A percentile compares a stretch with the other conserved stretches of the same genome.
These are phyloP conservation scores for Colletotrichum endophyticum DNA, from an alignment of 2,329 filamentous ascomycete species.

Conservation along the genomic window DNA sequence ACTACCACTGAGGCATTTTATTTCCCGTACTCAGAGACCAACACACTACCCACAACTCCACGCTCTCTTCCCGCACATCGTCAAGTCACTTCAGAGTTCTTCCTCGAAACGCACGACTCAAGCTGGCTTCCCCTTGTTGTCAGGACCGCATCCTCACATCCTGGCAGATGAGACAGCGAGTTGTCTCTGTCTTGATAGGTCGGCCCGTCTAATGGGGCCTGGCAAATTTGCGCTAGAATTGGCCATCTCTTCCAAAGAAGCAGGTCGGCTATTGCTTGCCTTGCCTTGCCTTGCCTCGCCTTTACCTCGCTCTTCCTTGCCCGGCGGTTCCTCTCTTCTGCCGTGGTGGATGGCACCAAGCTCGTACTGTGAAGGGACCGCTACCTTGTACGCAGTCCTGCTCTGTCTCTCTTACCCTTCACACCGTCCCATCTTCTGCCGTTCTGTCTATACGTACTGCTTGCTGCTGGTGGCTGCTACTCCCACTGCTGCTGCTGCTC, in stretches of 20 bases:
- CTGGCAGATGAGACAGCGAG: constrained; percentile 21
- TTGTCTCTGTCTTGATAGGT: constrained; percentile 23
- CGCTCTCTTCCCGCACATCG: background rate
- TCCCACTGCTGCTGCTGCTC: background rate
- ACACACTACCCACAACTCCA: constrained; percentile 4
- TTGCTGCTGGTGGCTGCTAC: background rate
- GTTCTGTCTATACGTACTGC: background rate
- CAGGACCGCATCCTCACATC: constrained; percentile 17
- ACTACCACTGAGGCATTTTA: constrained; percentile 21
- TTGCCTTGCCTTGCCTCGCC: background rate
- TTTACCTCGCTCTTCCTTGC: background rate
- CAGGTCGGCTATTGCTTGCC: constrained; percentile 5
- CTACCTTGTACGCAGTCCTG: background rate
- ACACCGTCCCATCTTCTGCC: background rate
- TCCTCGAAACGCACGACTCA: constrained; percentile 22
- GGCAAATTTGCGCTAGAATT: constrained; percentile 20
- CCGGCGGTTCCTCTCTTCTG: background rate
- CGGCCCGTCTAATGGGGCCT: constrained; percentile 21
- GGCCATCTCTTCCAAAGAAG: constrained; percentile 10
- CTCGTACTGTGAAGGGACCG: background rate
- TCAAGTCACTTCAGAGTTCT: constrained; percentile 20
- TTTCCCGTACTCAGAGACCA: constrained; percentile 4
- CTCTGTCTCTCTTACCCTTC: background rate
- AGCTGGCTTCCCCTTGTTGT: constrained; percentile 21
- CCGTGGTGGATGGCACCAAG: background rate